Evolutionary conservation across 306 rosid genomes (phyloP), one percentile per base, ranked within the genome.

Genomic region (Nissolia schottii): DNA sequence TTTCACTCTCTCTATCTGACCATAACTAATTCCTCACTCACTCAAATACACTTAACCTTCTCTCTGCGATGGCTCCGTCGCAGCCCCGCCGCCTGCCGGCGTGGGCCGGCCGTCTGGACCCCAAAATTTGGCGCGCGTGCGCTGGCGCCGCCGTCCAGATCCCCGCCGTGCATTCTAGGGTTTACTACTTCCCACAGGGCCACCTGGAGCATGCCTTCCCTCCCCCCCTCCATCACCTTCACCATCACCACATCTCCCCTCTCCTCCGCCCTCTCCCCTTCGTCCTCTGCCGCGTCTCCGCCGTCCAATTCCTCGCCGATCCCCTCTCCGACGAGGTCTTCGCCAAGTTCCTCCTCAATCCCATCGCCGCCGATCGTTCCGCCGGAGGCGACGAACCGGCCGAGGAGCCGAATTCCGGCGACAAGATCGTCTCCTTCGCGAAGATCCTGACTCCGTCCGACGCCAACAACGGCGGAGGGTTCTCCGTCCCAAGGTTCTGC

Each of bases 121-220:
- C 86, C 5, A 79, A 79, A 31, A 67, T 89, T 14, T 89, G 90
- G 96, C 84, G 79, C 0, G 83, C 80, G 7, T 71, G 84, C 28
- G 85, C 90, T n/a, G 88, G 92, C 0, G 25, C 65, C 63, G 45
- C 79, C 27, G 80, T 77, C 12, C 65, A 74, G n/a, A 77, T 81
- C 40, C 92, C 88, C 4, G 48, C 60, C n/a, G 45, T 83, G 10
- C 53, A 77, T 56, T 89, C 96, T 50, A 73, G 79, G 78, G 96
- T 87, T 50, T 87, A 87, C 38, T 89, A 89, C 82, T 87, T 89
- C 65, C 86, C 88, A 0, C 87, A 87, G 23, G 92, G 90, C 13
- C 96, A 87, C 49, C 51, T 85, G 0, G 86, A 89, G 57, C 90
- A 87, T 9, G 49, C 81, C 2, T 53, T 1, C 35, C 77, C 1